Percentiles rank a stretch among this genome's conserved stretches.
phyloP scores from a whole-genome alignment of 106 monocot species.

The Dendrobium catenatum region DNA sequence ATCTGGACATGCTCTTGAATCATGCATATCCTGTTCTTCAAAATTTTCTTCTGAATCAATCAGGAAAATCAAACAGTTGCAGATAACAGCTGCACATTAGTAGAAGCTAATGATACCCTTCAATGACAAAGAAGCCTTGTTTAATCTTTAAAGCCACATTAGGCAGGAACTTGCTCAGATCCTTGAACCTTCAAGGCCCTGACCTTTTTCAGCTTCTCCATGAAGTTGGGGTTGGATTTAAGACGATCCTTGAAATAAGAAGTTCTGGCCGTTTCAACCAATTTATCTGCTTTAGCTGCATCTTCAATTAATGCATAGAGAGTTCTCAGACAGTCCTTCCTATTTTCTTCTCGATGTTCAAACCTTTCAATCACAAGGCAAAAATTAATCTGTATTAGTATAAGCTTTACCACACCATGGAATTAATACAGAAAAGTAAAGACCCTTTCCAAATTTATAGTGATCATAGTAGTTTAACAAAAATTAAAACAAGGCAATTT shows the following conservation, averaged over 20 bases:
- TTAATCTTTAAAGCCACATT: neutral
- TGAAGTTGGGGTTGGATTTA: constrained; percentile 60
- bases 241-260: constrained; percentile 68
- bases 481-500: too few relatives aligned
- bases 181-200: constrained; percentile 29
- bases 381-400: neutral
- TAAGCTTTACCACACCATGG: neutral
- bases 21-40: too few relatives aligned
- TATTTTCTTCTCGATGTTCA: constrained; percentile 95
- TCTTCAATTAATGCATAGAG: constrained; percentile 79
- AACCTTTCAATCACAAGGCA: constrained; percentile 31
- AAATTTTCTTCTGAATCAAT: too few relatives aligned
- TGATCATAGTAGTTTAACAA: neutral
- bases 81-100: too few relatives aligned
- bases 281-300: constrained; percentile 68
- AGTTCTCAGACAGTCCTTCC: constrained; percentile 93
- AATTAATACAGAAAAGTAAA: neutral
- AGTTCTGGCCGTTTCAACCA: constrained; percentile 56
- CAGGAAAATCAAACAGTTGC: too few relatives aligned
- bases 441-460: neutral
- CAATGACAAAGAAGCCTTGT: too few relatives aligned
- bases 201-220: constrained; percentile 51
- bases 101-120: too few relatives aligned
- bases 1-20: too few relatives aligned
- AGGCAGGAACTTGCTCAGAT: constrained; percentile 6